Evolutionary conservation across 805 yeast genomes (phyloP).

Genomic region (Candida suzukii): DNA sequence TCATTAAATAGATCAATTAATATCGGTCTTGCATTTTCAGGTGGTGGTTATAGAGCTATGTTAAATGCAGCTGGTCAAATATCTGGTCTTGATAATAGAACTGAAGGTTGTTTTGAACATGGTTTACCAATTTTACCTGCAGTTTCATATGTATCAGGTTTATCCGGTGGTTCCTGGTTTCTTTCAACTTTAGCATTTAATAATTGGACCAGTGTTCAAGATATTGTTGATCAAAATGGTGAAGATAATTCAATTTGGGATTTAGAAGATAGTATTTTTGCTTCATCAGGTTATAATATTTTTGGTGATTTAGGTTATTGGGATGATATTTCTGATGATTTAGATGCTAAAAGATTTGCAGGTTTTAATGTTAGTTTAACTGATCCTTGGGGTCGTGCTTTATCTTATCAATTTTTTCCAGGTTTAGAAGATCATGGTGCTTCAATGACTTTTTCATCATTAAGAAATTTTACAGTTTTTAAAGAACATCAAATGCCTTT

Average conservation of each 20-base stretch:
- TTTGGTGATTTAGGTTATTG: slow-evolving; percentile 46
- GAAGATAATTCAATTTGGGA: slow-evolving; percentile 57
- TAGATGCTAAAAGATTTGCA: slow-evolving; percentile 47
- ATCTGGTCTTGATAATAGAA: slow-evolving; percentile 71
- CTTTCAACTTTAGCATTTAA: slow-evolving; percentile 62
- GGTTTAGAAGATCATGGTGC: slow-evolving; percentile 55
- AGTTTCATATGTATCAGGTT: slow-evolving; percentile 64
- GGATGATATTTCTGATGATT: slow-evolving; percentile 44
- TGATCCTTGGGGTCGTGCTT: slow-evolving; percentile 75
- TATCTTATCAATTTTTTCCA: slow-evolving; percentile 68
- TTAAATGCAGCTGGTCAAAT: slow-evolving; percentile 78
- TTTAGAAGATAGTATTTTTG: slow-evolving; percentile 49
- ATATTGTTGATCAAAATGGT: slow-evolving; percentile 35
- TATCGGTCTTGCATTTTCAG: slow-evolving; percentile 61
- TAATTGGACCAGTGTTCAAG: slow-evolving; percentile 67
- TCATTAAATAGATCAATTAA: slow-evolving; percentile 33
- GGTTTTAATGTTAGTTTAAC: slow-evolving; percentile 65
- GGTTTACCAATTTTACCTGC: slow-evolving; percentile 74
- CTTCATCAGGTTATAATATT: slow-evolving; percentile 57
- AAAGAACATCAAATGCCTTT: slow-evolving; percentile 60
- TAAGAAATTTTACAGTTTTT: slow-evolving; percentile 57
- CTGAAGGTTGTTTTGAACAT: slow-evolving; percentile 39
- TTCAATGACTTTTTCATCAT: slow-evolving; percentile 49
- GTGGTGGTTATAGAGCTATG: slow-evolving; percentile 93
- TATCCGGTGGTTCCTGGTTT: slow-evolving; percentile 85